Evolutionary conservation across 352 stramenopile genomes (phyloP).

Genomic region (Globisporangium takayamanum): DNA sequence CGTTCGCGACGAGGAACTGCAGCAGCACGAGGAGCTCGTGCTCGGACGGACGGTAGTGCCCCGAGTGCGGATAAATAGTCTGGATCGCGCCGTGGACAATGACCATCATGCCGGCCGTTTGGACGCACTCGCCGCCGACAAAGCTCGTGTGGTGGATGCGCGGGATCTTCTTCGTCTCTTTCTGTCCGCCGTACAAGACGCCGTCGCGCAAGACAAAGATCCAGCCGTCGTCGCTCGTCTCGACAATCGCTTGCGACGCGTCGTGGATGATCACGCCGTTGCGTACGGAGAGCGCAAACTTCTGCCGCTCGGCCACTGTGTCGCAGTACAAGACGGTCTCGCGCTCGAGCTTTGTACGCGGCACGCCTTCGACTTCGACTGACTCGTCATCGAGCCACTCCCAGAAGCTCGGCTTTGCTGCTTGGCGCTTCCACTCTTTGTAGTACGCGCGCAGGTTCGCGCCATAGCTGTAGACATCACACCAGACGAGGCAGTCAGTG

Average conservation of each 20-base stretch:
- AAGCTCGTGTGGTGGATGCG: conserved; percentile 98
- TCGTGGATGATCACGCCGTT: conserved; percentile 62
- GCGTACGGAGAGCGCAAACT: conserved; percentile 83
- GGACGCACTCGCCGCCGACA: conserved; percentile 94
- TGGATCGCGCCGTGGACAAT: conserved; percentile 88
- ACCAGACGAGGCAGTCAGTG: not conserved
- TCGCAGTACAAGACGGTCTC: conserved; percentile 95
- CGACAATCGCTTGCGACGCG: conserved; percentile 65
- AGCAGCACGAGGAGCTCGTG: conserved; percentile 93
- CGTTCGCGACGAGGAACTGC: conserved; percentile 88
- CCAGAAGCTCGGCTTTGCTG: conserved; percentile 79
- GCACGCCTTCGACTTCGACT: conserved; percentile 82
- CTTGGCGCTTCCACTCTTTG: conserved; percentile 92
- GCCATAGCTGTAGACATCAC: conserved; percentile 78
- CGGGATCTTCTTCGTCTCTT: conserved; percentile 90
- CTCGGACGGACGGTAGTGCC: conserved; percentile 95
- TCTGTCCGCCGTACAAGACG: conserved; percentile 91
- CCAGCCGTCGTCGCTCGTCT: conserved; percentile 92
- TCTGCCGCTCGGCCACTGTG: conserved; percentile 81
- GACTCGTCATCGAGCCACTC: conserved; percentile 85
- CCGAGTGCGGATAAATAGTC: conserved; percentile 95
- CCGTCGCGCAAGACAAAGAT: conserved; percentile 96
- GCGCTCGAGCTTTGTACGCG: conserved; percentile 90
- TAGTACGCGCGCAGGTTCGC: conserved; percentile 96
- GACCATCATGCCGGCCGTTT: conserved; percentile 96